phyloP scores from a whole-genome alignment of 305 asterid genomes.

The Salvia sclarea region DNA sequence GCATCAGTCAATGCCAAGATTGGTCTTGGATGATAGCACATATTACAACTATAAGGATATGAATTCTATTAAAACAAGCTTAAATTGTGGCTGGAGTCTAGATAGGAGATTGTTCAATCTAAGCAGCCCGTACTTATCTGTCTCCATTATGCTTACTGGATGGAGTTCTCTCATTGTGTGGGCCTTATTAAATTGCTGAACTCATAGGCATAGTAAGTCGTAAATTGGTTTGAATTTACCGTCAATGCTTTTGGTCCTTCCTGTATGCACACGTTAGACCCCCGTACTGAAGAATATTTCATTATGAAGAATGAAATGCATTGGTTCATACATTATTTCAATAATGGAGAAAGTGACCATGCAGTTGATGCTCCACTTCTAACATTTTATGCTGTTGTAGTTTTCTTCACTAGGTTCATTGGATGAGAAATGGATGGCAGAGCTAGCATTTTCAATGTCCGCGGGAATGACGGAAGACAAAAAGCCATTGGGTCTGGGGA shows the following conservation, averaged over 20 bases:
- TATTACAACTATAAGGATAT: neutral
- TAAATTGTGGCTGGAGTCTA: neutral
- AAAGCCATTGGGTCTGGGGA: constrained; percentile 78
- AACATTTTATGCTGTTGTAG: constrained; percentile 50
- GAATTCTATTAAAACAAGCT: neutral
- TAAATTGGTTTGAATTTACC: neutral
- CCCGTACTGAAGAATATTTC: too few relatives aligned
- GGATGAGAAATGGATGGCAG: constrained; percentile 98
- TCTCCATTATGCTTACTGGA: neutral
- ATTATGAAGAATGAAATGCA: neutral
- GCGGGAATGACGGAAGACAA: constrained; percentile 79
- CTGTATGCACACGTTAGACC: neutral
- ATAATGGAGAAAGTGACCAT: neutral
- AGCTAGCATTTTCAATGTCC: constrained; percentile 80
- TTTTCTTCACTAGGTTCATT: constrained; percentile 94
- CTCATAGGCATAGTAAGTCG: neutral
- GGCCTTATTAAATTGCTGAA: constrained; percentile 1
- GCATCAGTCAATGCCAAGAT: neutral
- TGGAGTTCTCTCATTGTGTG: neutral
- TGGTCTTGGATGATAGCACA: constrained; percentile 3
- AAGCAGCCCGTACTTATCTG: neutral
- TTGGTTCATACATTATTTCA: neutral
- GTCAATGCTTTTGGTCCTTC: constrained; percentile 10
- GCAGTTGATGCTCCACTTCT: constrained; percentile 27
- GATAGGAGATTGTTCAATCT: neutral